Evolutionary conservation across 805 yeast species (phyloP).

Genomic region (Candida railenensis): DNA sequence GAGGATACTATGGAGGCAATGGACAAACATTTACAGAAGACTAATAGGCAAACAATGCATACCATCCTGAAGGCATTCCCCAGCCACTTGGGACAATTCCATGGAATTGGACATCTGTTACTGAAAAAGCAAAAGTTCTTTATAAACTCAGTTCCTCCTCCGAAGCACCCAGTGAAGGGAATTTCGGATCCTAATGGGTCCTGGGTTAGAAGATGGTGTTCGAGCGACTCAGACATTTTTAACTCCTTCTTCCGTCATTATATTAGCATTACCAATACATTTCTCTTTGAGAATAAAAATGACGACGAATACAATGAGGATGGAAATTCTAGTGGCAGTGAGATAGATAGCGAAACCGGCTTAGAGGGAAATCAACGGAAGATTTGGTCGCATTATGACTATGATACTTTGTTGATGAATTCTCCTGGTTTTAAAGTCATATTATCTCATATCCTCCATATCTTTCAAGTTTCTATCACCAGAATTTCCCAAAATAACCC

Average conservation of each 20-base stretch:
- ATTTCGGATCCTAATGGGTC: constrained; percentile 57
- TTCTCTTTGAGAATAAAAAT: not conserved
- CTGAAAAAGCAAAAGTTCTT: constrained; percentile 21
- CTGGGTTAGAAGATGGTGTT: constrained; percentile 65
- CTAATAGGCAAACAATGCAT: not conserved
- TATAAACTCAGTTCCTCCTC: constrained; percentile 39
- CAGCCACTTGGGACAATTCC: constrained; percentile 24
- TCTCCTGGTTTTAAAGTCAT: constrained; percentile 24
- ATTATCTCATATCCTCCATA: constrained; percentile 32
- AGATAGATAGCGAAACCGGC: too few species aligned
- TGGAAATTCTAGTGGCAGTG: constrained; percentile 10
- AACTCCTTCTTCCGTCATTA: constrained; percentile 63
- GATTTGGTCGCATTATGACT: constrained; percentile 36
- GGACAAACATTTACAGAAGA: constrained; percentile 8
- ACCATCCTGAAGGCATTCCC: constrained; percentile 21
- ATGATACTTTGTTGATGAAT: not conserved
- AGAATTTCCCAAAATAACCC: constrained; percentile 18
- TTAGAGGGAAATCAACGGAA: constrained; percentile 44
- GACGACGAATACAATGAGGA: constrained; percentile 5
- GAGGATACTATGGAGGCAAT: constrained; percentile 19
- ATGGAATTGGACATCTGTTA: constrained; percentile 31
- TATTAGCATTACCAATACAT: constrained; percentile 25
- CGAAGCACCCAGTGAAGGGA: constrained; percentile 44
- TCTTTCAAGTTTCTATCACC: constrained; percentile 31
- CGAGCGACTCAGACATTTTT: constrained; percentile 56